Base-by-base conservation (phyloP, 345 rosid genomes). In the Corchorus olitorius region DNA sequence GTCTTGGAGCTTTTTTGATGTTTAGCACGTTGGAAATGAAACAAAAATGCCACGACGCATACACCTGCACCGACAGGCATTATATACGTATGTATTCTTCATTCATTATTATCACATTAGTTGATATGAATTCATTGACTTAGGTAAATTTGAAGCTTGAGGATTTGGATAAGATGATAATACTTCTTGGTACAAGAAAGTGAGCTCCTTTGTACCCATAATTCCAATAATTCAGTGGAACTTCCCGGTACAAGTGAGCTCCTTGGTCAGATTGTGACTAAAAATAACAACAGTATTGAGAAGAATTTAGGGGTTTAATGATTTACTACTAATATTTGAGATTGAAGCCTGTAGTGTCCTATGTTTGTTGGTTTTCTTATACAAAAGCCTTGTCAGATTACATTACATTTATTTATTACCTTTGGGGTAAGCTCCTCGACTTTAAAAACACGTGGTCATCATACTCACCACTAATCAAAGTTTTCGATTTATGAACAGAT, bases 401-500 rank as follows among this genome's bases (percentile, higher is more conserved):
- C 5, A 39, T 41, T 7, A 7, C 8, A 6, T 65, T n/a, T 17
- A 65, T 15, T 14, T 39, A 19, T 16, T 17, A 39, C 37, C 6
- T 16, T 8, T 56, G 14, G 37, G 12, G 2, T 3, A 11, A 27
- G 27, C 27, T 27, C 17, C 14, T 64, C 49, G 4, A 64, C 15
- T 49, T 39, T 43, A 39, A 17, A n/a, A 8, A 39, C 39, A 41
- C 15, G 5, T 3, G 4, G 27, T 41, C 8, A 39, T 65, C 50
- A 17, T 74, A 5, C 22, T 11, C 9, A 33, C 33, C 10, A 33
- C 16, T 76, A 52, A 80, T 14, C 5, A 0, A 16, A 35, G 58
- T 27, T 70, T 61, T 77, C 4, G 2, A 1, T 52, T 17, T 35
- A 37, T 58, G 13, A 58, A 53, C 90, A 92, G 97, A 78, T 87